A percentile compares a stretch with the other conserved stretches of the same genome.
Conservation (phyloP, 805 yeast genomes). For the Kazachstania martiniae region DNA sequence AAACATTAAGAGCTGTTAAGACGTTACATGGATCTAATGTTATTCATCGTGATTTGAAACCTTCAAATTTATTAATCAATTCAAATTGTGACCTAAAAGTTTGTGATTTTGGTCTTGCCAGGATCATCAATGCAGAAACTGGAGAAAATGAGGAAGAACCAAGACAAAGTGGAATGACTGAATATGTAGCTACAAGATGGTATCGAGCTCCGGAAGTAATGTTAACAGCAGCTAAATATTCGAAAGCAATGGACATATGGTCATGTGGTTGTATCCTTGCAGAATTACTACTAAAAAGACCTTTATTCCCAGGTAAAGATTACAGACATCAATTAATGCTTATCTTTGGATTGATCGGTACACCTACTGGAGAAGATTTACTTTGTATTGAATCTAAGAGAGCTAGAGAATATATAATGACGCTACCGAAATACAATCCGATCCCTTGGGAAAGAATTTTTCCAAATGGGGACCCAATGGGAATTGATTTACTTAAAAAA, state of each 20-base stretch:
- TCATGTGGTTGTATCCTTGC: slow-evolving; percentile 93
- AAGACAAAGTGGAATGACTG: slow-evolving; percentile 53
- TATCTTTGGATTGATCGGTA: slow-evolving; percentile 77
- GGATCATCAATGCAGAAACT: slow-evolving; percentile 25
- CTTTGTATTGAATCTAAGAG: slow-evolving; percentile 64
- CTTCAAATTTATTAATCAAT: slow-evolving; percentile 74
- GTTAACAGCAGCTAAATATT: slow-evolving; percentile 87
- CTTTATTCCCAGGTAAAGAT: slow-evolving; percentile 89
- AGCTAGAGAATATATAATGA: slow-evolving; percentile 79
- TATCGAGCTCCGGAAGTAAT: slow-evolving; percentile 96
- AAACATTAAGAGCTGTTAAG: slow-evolving; percentile 80
- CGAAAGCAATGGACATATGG: slow-evolving; percentile 95
- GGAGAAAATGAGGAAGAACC: slow-evolving; percentile 22
- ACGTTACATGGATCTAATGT: slow-evolving; percentile 91
- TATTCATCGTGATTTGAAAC: slow-evolving; percentile 86
- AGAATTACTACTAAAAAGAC: slow-evolving; percentile 76
- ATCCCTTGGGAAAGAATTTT: slow-evolving; percentile 23
- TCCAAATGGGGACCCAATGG: slow-evolving; percentile 49
- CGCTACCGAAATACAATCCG: slow-evolving; percentile 53
- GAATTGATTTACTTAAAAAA: slow-evolving; percentile 55
- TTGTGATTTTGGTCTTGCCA: slow-evolving; percentile 90
- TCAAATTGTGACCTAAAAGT: slow-evolving; percentile 89
- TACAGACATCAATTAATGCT: slow-evolving; percentile 83
- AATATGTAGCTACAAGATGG: slow-evolving; percentile 97
- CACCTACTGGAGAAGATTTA: slow-evolving; percentile 75